These are phyloP conservation scores for Psilocybe subaeruginosa DNA, from an alignment of 768 basidiomycete genomes.

Conservation along the genomic window DNA sequence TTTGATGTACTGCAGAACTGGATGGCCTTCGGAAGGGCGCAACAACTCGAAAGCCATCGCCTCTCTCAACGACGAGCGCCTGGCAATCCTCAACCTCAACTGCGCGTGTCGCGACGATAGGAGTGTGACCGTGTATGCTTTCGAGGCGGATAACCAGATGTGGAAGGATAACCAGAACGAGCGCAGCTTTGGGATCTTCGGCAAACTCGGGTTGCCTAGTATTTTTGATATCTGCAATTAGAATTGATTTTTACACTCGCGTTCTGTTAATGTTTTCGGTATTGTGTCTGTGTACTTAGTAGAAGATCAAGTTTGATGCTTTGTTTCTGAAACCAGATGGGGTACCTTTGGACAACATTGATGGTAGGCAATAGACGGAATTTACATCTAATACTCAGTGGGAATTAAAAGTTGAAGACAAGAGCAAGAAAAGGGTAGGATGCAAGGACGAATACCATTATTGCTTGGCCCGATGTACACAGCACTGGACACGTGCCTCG, in stretches of 20 bases:
- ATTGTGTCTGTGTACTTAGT: too few relatives aligned
- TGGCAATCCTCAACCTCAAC: constrained; percentile 37
- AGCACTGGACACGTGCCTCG: too few relatives aligned
- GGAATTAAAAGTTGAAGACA: too few relatives aligned
- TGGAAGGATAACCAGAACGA: constrained; percentile 43
- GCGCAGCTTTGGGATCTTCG: constrained; percentile 40
- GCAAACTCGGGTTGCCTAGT: constrained; percentile 27
- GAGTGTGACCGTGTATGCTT: constrained; percentile 35
- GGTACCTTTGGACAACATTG: too few relatives aligned
- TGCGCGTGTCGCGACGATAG: constrained; percentile 33
- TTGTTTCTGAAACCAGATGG: too few relatives aligned
- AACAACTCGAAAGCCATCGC: constrained; percentile 29
- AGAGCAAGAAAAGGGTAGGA: too few relatives aligned
- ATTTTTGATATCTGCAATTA: constrained; percentile 1
- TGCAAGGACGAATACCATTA: too few relatives aligned
- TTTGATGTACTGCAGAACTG: constrained; percentile 28
- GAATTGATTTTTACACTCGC: neutral
- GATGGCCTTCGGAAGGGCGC: constrained; percentile 41
- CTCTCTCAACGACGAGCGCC: constrained; percentile 31
- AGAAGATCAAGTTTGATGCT: too few relatives aligned
- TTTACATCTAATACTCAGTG: too few relatives aligned
- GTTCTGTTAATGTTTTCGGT: too few relatives aligned
- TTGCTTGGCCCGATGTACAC: too few relatives aligned
- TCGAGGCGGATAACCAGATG: constrained; percentile 40
- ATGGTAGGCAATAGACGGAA: too few relatives aligned